Evolutionary conservation across 192 early-diverging fungal species (phyloP).

Genomic region (Coemansia sp.): DNA sequence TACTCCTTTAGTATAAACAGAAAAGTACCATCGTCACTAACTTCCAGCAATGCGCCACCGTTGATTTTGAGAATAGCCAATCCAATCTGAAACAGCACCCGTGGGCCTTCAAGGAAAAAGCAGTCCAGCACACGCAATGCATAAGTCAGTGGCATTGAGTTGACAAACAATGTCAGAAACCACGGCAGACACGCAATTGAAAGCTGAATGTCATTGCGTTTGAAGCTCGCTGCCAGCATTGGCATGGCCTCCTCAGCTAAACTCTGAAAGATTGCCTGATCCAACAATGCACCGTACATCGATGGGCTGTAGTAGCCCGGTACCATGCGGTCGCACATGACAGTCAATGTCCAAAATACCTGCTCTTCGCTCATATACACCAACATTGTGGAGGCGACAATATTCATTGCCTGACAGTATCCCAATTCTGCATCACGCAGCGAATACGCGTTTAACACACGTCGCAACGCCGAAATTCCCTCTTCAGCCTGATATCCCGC

Average conservation of each 20-base stretch:
- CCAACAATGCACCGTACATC: constrained; percentile 96
- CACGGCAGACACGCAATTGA: constrained; percentile 96
- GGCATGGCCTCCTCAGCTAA: constrained; percentile 91
- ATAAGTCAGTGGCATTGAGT: constrained; percentile 89
- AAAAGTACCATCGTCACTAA: constrained; percentile 72
- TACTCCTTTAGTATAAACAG: constrained; percentile 84
- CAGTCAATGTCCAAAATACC: constrained; percentile 91
- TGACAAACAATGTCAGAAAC: constrained; percentile 96
- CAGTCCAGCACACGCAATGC: constrained; percentile 90
- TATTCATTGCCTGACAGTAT: constrained; percentile 99
- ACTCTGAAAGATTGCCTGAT: constrained; percentile 92
- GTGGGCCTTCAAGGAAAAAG: constrained; percentile 97
- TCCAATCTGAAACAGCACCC: constrained; percentile 92
- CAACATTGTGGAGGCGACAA: constrained; percentile 90
- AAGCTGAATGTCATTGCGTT: constrained; percentile 87
- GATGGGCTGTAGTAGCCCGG: constrained; percentile 97
- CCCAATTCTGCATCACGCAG: constrained; percentile 88
- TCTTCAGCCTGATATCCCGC: constrained; percentile 84
- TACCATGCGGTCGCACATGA: constrained; percentile 85
- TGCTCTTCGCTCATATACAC: constrained; percentile 97
- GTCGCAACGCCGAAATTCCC: constrained; percentile 90
- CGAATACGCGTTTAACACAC: constrained; percentile 85
- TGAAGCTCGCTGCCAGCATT: constrained; percentile 77
- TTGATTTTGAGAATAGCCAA: constrained; percentile 92
- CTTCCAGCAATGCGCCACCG: constrained; percentile 67